These are phyloP conservation scores for Saccharomycopsis fibuligera DNA, from an alignment of 805 yeast species.

Conservation along the genomic window DNA sequence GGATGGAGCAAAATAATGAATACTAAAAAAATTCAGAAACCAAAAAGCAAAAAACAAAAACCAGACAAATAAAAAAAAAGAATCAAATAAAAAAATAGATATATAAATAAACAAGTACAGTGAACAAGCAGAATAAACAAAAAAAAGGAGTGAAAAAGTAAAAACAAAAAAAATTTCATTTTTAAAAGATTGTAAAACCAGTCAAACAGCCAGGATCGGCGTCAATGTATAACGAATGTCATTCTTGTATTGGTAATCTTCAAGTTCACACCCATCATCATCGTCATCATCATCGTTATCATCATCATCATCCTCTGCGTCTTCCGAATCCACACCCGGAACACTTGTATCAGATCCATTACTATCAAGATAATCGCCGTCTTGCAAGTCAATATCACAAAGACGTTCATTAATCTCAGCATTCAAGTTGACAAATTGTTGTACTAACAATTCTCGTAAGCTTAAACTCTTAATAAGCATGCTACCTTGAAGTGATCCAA, in stretches of 20 bases:
- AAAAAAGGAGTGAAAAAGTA: background rate
- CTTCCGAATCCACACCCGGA: no score
- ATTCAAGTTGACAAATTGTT: constrained; percentile 5
- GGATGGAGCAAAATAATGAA: no score
- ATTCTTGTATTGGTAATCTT: no score
- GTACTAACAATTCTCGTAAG: constrained; percentile 5
- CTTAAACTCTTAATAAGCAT: background rate
- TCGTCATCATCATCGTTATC: background rate
- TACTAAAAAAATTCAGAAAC: background rate
- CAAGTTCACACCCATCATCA: background rate
- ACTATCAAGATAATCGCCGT: no score
- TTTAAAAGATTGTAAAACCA: no score
- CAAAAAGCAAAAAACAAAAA: no score
- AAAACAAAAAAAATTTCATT: no score
- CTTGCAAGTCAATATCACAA: background rate
- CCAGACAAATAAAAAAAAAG: background rate
- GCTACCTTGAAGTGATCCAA: constrained; percentile 26
- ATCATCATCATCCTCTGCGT: no score
- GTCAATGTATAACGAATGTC: no score
- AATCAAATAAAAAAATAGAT: no score
- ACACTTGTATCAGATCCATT: no score
- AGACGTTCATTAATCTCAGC: constrained; percentile 1
- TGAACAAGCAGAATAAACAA: background rate
- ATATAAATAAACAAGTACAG: background rate
- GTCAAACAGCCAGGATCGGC: no score